phyloP scores from a whole-genome alignment of 768 basidiomycete genomes.

The Filobasidium floriforme region DNA sequence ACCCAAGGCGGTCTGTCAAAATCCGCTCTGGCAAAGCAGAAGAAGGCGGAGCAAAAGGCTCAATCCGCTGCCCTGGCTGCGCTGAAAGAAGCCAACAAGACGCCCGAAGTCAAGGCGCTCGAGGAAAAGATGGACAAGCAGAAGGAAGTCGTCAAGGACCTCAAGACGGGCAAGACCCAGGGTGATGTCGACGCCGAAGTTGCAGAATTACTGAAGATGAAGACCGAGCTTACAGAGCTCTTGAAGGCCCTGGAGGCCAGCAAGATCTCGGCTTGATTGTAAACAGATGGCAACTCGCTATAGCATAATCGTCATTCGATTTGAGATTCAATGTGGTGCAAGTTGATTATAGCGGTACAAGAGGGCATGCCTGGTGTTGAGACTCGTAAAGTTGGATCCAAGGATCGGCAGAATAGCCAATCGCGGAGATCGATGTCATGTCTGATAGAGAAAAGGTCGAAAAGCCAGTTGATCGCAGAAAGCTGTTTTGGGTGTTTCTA shows the following conservation, averaged over 20 bases:
- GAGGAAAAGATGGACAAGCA: constrained; percentile 71
- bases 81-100: constrained; percentile 50
- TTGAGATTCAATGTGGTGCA: background rate
- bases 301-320: background rate
- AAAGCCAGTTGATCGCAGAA: constrained; percentile 5
- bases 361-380: constrained; percentile 4
- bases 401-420: background rate
- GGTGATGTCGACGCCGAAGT: constrained; percentile 37
- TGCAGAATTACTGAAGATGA: constrained; percentile 41
- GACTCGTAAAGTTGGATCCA: background rate
- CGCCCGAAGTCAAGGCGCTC: constrained; percentile 62
- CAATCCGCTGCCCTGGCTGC: constrained; percentile 47
- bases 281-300: background rate
- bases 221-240: constrained; percentile 31
- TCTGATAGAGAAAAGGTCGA: background rate
- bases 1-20: constrained; percentile 37
- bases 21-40: constrained; percentile 50
- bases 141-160: constrained; percentile 61
- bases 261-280: constrained; percentile 3
- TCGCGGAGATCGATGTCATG: background rate
- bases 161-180: constrained; percentile 53
- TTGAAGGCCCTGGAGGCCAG: constrained; percentile 24
- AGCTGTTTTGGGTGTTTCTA: background rate
- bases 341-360: background rate
- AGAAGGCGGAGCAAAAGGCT: constrained; percentile 50